Evolutionary conservation across 1,139 yeast genomes (phyloP).

Genomic region (Kodamaea alishanica): DNA sequence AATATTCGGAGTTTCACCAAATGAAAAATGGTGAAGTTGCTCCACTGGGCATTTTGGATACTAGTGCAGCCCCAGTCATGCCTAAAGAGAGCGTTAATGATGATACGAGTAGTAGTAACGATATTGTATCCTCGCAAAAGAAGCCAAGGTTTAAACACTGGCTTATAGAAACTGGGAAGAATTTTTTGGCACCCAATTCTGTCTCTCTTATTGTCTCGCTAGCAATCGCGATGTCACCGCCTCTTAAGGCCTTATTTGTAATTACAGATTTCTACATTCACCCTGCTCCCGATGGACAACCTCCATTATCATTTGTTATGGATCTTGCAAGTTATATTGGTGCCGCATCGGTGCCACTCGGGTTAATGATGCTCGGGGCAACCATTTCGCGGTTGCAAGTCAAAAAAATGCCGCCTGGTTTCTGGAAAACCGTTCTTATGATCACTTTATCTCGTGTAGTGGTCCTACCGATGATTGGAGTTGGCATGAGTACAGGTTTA

Average conservation of each 20-base stretch:
- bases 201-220: conserved; percentile 60
- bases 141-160: conserved; percentile 9
- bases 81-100: conserved; percentile 6
- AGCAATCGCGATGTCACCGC: conserved; percentile 76
- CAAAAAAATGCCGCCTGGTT: conserved; percentile 57
- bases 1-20: conserved; percentile 51
- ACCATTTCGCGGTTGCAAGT: conserved; percentile 73
- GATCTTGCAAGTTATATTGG: conserved; percentile 79
- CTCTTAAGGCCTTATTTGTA: conserved; percentile 78
- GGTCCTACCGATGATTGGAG: conserved; percentile 43
- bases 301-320: conserved; percentile 80
- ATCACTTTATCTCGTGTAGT: conserved; percentile 35
- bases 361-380: conserved; percentile 77
- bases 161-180: conserved; percentile 32
- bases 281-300: conserved; percentile 78
- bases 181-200: conserved; percentile 70
- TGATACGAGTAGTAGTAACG: not conserved
- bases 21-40: conserved; percentile 26
- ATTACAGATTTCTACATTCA: conserved; percentile 29
- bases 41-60: conserved; percentile 11
- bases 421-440: conserved; percentile 57
- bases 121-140: conserved; percentile 1
- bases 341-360: conserved; percentile 85
- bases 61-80: conserved; percentile 13
- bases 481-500: conserved; percentile 43